phyloP scores from a whole-genome alignment of 495 filamentous ascomycete genomes.

The Xylaria bambusicola region DNA sequence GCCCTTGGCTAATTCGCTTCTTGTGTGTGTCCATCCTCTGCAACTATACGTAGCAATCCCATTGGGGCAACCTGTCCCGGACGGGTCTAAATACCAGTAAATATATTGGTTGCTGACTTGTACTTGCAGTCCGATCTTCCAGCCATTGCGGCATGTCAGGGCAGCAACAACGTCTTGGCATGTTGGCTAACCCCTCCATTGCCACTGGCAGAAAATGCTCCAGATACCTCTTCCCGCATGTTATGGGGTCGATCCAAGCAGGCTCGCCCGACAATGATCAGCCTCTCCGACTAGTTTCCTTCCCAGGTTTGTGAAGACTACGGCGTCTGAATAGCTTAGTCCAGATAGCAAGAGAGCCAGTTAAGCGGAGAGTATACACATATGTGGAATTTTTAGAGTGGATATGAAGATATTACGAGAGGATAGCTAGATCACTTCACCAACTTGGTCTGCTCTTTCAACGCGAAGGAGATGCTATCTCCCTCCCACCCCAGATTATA shows the following conservation, averaged over 20 bases:
- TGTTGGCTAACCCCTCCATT: background rate
- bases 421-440: background rate
- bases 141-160: background rate
- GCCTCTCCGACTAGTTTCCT: background rate
- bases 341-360: background rate
- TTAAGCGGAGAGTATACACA: constrained; percentile 3
- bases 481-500: background rate
- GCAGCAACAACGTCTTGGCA: constrained; percentile 6
- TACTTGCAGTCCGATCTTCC: constrained; percentile 1
- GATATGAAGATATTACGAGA: background rate
- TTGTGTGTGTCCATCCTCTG: background rate
- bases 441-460: background rate
- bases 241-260: background rate
- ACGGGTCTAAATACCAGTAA: constrained; percentile 3
- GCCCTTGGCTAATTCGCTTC: background rate
- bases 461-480: background rate
- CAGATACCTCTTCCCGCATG: background rate
- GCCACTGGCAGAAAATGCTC: too few relatives aligned
- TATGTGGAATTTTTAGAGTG: too few relatives aligned
- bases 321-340: too few relatives aligned
- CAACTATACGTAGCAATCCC: background rate
- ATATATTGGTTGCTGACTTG: constrained; percentile 3
- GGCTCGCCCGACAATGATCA: background rate
- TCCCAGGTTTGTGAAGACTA: background rate
- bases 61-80: constrained; percentile 1